These are phyloP conservation scores for Huntiella decipiens DNA, from an alignment of 2,329 filamentous ascomycete genomes.

Conservation along the genomic window DNA sequence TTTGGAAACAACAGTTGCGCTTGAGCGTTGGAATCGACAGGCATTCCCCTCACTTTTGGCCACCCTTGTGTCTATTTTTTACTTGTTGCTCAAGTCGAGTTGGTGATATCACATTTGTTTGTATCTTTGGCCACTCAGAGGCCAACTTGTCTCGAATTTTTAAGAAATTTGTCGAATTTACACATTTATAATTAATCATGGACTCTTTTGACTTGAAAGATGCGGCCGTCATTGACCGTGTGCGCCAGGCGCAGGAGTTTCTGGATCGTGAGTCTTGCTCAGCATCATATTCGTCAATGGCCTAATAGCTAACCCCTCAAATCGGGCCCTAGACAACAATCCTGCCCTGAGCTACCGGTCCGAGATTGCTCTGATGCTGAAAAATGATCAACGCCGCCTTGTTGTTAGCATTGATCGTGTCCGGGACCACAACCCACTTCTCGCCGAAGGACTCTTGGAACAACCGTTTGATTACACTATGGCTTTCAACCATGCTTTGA, in stretches of 20 bases:
- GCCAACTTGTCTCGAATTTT: too few relatives aligned
- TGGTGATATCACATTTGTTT: too few relatives aligned
- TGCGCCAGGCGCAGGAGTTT: conserved; percentile 79
- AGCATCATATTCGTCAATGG: background rate
- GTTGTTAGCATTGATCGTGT: conserved; percentile 78
- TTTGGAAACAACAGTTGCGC: background rate
- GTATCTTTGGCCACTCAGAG: too few relatives aligned
- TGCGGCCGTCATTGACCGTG: conserved; percentile 64
- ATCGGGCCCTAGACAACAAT: conserved; percentile 25
- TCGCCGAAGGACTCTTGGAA: conserved; percentile 61
- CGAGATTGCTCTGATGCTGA: conserved; percentile 64
- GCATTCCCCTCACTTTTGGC: conserved; percentile 1
- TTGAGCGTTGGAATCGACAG: background rate
- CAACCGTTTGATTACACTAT: conserved; percentile 75
- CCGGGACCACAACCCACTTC: conserved; percentile 64
- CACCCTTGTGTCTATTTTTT: background rate
- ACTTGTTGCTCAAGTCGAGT: background rate
- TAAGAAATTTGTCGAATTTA: too few relatives aligned
- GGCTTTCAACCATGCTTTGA: conserved; percentile 80
- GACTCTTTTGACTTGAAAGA: conserved; percentile 60
- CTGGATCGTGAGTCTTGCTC: conserved; percentile 53
- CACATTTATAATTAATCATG: conserved; percentile 28
- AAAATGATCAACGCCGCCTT: conserved; percentile 45
- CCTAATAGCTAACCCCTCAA: background rate
- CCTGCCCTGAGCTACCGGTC: conserved; percentile 60